Evolutionary conservation across 495 filamentous ascomycete species (phyloP).

Genomic region (Sordaria brevicollis): DNA sequence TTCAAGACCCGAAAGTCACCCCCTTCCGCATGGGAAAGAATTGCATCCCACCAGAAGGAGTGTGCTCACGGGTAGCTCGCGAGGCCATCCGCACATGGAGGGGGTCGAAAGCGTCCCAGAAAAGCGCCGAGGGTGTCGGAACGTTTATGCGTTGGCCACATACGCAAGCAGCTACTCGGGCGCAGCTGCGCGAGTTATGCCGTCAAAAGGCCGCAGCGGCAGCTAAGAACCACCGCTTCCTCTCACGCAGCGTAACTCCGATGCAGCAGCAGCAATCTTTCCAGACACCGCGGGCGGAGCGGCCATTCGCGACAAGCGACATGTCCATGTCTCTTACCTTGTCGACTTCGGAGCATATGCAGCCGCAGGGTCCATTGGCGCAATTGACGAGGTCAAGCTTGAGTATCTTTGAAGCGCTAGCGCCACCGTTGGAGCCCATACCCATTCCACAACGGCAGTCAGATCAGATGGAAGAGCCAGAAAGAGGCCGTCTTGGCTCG

Average conservation of each 20-base stretch:
- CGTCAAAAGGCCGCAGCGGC: slow-evolving; percentile 66
- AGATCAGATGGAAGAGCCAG: not conserved
- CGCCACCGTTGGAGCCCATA: slow-evolving; percentile 5
- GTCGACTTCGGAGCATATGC: slow-evolving; percentile 72
- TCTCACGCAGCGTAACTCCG: slow-evolving; percentile 61
- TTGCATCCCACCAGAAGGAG: slow-evolving; percentile 75
- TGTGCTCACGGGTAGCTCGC: slow-evolving; percentile 79
- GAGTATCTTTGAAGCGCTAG: slow-evolving; percentile 9
- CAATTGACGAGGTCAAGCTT: slow-evolving; percentile 35
- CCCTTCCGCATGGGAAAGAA: slow-evolving; percentile 88
- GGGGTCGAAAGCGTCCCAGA: slow-evolving; percentile 35
- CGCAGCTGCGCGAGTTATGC: slow-evolving; percentile 73
- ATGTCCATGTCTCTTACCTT: slow-evolving; percentile 77
- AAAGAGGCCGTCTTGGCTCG: slow-evolving; percentile 46
- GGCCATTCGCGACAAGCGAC: slow-evolving; percentile 54
- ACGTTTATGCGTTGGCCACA: slow-evolving; percentile 62
- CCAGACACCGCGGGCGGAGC: not conserved
- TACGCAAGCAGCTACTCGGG: slow-evolving; percentile 68
- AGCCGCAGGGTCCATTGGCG: slow-evolving; percentile 58
- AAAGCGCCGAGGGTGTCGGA: slow-evolving; percentile 37
- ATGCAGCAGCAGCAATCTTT: slow-evolving; percentile 13
- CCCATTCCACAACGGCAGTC: not conserved
- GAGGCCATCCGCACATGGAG: slow-evolving; percentile 81
- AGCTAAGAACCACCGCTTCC: slow-evolving; percentile 43
- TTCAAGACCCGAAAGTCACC: slow-evolving; percentile 86